phyloP scores from a whole-genome alignment of 768 basidiomycete genomes.

The Tricholoma bakamatsutake region DNA sequence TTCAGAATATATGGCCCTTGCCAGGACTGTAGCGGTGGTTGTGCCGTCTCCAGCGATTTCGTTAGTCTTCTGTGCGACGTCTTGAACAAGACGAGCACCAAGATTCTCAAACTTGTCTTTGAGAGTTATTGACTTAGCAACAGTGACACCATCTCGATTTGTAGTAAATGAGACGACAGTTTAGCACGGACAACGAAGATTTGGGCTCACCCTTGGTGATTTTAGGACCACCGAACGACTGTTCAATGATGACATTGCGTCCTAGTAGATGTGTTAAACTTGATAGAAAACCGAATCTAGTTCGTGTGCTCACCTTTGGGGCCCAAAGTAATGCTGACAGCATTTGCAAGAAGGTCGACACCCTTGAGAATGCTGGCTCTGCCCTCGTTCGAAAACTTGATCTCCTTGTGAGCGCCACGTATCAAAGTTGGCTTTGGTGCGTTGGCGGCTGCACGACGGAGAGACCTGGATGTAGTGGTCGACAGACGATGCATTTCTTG shows the following conservation, averaged over 20 bases:
- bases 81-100: conserved; percentile 91
- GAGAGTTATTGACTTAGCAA: conserved; percentile 89
- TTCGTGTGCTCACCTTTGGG: conserved; percentile 67
- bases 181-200: background rate
- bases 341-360: conserved; percentile 95
- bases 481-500: conserved; percentile 69
- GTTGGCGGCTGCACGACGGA: conserved; percentile 62
- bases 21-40: conserved; percentile 95
- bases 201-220: conserved; percentile 81
- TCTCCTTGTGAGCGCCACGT: conserved; percentile 90
- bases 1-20: conserved; percentile 96
- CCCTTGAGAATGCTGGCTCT: conserved; percentile 91
- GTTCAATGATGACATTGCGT: conserved; percentile 98
- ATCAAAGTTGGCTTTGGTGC: conserved; percentile 45
- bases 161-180: conserved; percentile 4
- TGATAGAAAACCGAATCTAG: background rate
- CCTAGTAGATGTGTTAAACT: conserved; percentile 37
- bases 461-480: conserved; percentile 55
- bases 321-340: conserved; percentile 93
- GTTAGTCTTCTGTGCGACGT: conserved; percentile 95
- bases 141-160: conserved; percentile 88
- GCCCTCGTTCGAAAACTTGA: conserved; percentile 94
- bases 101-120: conserved; percentile 99
- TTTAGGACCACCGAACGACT: conserved; percentile 84
- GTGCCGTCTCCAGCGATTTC: conserved; percentile 97